These are phyloP conservation scores for Tricholoma bakamatsutake DNA, from an alignment of 768 basidiomycete species.

Conservation along the genomic window DNA sequence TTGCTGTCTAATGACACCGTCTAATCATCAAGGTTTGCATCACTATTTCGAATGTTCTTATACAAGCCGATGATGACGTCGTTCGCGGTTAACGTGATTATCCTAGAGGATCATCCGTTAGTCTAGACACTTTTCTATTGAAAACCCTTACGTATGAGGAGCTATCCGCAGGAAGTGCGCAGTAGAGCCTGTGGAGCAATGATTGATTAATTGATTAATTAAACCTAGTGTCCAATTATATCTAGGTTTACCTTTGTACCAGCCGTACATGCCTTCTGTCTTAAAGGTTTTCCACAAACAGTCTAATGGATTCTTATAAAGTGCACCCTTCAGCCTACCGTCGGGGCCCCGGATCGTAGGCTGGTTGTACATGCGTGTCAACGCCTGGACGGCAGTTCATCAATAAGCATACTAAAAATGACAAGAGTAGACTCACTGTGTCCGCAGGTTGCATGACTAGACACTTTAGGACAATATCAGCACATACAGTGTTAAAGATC, in stretches of 20 bases:
- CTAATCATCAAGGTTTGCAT: conserved; percentile 20
- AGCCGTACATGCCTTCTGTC: conserved; percentile 85
- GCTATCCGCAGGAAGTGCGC: conserved; percentile 92
- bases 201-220: not conserved
- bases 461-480: conserved; percentile 40
- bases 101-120: conserved; percentile 36
- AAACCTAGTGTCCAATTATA: not conserved
- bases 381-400: conserved; percentile 41
- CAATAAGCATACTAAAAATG: not conserved
- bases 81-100: conserved; percentile 88
- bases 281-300: conserved; percentile 95
- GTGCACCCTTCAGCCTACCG: conserved; percentile 64
- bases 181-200: conserved; percentile 58
- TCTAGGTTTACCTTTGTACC: conserved; percentile 76
- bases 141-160: conserved; percentile 70
- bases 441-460: conserved; percentile 94
- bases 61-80: conserved; percentile 70
- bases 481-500: not conserved
- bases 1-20: not conserved
- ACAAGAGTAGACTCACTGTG: conserved; percentile 39
- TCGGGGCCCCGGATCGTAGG: conserved; percentile 67
- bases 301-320: conserved; percentile 91
- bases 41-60: conserved; percentile 36
- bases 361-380: conserved; percentile 97
- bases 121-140: not conserved